phyloP scores from a whole-genome alignment of 73 alveolate species.

The Effrenium voratum region DNA sequence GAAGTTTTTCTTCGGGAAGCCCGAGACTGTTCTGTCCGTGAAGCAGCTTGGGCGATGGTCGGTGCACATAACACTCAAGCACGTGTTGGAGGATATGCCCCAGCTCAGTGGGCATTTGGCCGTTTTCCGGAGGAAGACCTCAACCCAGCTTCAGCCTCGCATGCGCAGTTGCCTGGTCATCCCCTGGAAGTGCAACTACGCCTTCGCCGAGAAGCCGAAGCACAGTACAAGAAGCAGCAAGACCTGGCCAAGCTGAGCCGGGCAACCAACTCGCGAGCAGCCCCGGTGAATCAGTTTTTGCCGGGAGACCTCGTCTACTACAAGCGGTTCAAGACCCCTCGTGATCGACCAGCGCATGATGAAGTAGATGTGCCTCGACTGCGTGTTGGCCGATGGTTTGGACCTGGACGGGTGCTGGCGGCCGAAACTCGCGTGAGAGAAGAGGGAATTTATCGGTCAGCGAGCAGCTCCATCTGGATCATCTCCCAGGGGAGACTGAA shows the following conservation, averaged over 20 bases:
- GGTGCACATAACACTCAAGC: background rate
- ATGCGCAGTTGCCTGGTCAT: background rate
- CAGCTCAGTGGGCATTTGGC: background rate
- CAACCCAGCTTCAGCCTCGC: background rate
- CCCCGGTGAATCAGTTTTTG: background rate
- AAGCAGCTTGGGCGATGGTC: background rate
- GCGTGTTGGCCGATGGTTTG: background rate
- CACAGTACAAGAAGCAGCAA: background rate
- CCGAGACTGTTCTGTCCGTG: background rate
- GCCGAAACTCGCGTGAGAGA: background rate
- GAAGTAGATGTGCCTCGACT: background rate
- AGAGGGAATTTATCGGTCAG: background rate
- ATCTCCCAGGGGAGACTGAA: background rate
- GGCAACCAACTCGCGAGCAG: background rate
- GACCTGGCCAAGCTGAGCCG: background rate
- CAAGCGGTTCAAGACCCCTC: background rate
- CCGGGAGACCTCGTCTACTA: conserved; percentile 5
- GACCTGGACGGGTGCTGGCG: conserved; percentile 15
- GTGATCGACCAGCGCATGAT: background rate
- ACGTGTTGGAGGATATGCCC: background rate
- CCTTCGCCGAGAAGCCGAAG: background rate
- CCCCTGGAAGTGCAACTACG: background rate
- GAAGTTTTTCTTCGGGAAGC: background rate
- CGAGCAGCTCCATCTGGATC: background rate
- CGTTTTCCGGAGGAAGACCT: background rate